These are phyloP conservation scores for Lyophyllum semitale DNA, from an alignment of 768 basidiomycete genomes.

Conservation along the genomic window DNA sequence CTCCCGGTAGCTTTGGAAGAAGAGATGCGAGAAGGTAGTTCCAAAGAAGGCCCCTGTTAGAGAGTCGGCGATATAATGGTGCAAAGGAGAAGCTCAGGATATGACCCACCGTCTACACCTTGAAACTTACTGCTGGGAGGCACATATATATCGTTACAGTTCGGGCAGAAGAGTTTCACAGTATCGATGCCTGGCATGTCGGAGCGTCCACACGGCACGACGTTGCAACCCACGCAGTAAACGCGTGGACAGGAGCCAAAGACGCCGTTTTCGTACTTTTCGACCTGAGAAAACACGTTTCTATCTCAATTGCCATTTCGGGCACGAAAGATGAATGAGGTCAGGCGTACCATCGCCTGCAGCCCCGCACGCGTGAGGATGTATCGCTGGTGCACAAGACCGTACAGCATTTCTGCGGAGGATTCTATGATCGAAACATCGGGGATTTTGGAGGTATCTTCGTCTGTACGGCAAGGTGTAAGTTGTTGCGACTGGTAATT, in stretches of 20 bases:
- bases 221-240: slow-evolving; percentile 84
- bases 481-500: background rate
- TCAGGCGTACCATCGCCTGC: slow-evolving; percentile 81
- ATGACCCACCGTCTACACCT: slow-evolving; percentile 84
- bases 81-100: background rate
- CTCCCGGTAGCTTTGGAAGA: slow-evolving; percentile 97
- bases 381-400: slow-evolving; percentile 96
- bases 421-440: slow-evolving; percentile 98
- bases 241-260: slow-evolving; percentile 97
- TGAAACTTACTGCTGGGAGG: slow-evolving; percentile 96
- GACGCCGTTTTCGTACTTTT: slow-evolving; percentile 90
- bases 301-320: slow-evolving; percentile 12
- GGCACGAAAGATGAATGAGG: slow-evolving; percentile 8
- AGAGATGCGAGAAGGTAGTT: slow-evolving; percentile 96
- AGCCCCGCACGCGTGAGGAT: slow-evolving; percentile 94
- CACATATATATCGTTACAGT: slow-evolving; percentile 95
- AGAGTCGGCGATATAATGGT: slow-evolving; percentile 4
- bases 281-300: slow-evolving; percentile 57
- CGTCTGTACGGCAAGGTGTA: slow-evolving; percentile 47
- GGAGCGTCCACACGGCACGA: slow-evolving; percentile 93
- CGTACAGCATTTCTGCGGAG: slow-evolving; percentile 95
- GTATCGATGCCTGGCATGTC: slow-evolving; percentile 97
- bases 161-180: slow-evolving; percentile 97
- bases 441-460: slow-evolving; percentile 94
- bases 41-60: slow-evolving; percentile 94